Evolutionary conservation across 2,329 filamentous ascomycete genomes (phyloP), one percentile per base, ranked within the genome.

Genomic region (Colletotrichum karsti): DNA sequence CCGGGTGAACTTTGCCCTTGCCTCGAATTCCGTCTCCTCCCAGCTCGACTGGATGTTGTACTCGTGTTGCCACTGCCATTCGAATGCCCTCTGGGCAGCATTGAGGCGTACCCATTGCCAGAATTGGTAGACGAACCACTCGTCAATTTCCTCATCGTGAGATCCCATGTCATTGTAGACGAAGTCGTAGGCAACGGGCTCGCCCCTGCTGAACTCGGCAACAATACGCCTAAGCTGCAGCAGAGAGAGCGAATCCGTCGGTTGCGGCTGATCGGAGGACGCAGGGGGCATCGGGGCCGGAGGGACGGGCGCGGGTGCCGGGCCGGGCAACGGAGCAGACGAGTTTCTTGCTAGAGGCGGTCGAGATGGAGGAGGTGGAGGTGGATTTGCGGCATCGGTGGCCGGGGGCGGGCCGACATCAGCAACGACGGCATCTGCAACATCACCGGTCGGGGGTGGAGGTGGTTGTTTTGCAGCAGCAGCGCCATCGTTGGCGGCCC

Each of bases 61-160:
- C 67, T 88, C 86, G 22, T 86, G 83, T 73, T 87, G 81, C 93
- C 93, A 97, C 75, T 91, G 88, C 76, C 89, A 88, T 71, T 94
- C 89, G 75, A 97, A 98, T 2, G 91, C 90, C 39, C 89, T 85
- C 75, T 93, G 93, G 20, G 93, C 91, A 59, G 91, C 88, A 59
- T 92, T 87, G 54, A 98, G 84, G 74, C 95, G 91, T 51, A 91
- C 87, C 81, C 93, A 93, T 77, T 98, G 95, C 79, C 93, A 92
- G 70, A 94, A 91, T 73, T 92, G 92, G 80, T 98, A 98, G 59
- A 92, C 90, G 80, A 99, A 99, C 96, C 96, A 99, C 81, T 99
- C 96, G 77, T 98, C 94, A 53, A 99, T 86, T 83, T 99, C 96
- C 71, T 96, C 93, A 18, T 93, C 90, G 73, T 97, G 91, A 1